Conservation (phyloP, 208 protist genomes). For the Trypanosoma melophagium region DNA sequence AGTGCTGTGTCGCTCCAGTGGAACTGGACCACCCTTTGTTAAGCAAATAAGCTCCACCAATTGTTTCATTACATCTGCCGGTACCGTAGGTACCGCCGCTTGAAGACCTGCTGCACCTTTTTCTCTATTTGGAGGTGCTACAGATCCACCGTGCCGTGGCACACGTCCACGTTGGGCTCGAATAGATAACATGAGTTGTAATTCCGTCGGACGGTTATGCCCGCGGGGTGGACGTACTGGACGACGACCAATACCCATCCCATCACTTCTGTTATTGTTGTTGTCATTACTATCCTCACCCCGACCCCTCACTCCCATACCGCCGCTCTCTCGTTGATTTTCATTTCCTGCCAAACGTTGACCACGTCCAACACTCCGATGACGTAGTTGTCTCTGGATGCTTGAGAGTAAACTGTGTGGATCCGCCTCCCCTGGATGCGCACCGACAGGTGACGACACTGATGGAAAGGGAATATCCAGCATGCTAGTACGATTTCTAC, state of each 20-base stretch:
- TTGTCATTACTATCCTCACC: slow-evolving; percentile 11
- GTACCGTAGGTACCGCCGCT: slow-evolving; percentile 4
- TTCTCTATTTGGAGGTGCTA: slow-evolving; percentile 11
- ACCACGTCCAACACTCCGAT: not conserved
- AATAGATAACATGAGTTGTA: slow-evolving; percentile 7
- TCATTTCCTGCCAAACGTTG: not conserved
- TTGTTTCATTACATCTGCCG: slow-evolving; percentile 11
- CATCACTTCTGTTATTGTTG: slow-evolving; percentile 3
- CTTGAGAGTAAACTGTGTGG: too few species aligned
- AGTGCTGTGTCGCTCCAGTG: not conserved
- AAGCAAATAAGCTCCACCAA: slow-evolving; percentile 26
- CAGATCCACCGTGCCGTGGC: slow-evolving; percentile 9
- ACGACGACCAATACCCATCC: not conserved
- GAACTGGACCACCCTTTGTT: not conserved
- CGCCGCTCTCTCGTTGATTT: not conserved
- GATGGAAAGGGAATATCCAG: too few species aligned
- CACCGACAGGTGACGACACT: too few species aligned
- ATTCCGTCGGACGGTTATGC: slow-evolving; percentile 15
- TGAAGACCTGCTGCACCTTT: slow-evolving; percentile 5
- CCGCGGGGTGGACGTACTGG: slow-evolving; percentile 11
- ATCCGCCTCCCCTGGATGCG: too few species aligned
- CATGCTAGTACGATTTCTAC: too few species aligned
- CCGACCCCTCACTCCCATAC: not conserved
- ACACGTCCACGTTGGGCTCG: slow-evolving; percentile 17
- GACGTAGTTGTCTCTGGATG: not conserved